Evolutionary conservation across 768 basidiomycete genomes (phyloP).

Genomic region (Pleurotus citrinopileatus): DNA sequence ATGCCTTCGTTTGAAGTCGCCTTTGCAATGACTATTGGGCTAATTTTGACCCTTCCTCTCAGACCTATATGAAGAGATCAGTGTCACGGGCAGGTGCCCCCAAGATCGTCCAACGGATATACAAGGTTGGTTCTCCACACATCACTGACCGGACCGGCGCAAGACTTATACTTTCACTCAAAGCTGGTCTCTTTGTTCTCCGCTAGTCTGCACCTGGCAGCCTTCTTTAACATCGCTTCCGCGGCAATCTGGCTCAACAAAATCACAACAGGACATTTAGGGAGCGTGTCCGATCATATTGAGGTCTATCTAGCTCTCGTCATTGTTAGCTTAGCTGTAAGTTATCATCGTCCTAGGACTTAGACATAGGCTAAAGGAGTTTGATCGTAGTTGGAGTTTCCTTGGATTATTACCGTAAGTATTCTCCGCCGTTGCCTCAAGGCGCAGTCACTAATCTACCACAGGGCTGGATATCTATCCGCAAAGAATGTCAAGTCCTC

Average conservation of each 20-base stretch:
- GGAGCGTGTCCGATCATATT: conserved; percentile 29
- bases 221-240: conserved; percentile 47
- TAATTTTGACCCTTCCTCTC: neutral
- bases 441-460: neutral
- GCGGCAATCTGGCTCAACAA: conserved; percentile 50
- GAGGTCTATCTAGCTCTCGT: conserved; percentile 40
- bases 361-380: neutral
- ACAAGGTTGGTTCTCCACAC: conserved; percentile 35
- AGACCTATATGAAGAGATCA: conserved; percentile 44
- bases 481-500: conserved; percentile 37
- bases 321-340: conserved; percentile 36
- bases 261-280: conserved; percentile 33
- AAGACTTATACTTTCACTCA: neutral
- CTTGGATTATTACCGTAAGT: conserved; percentile 46
- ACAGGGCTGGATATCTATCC: conserved; percentile 49
- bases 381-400: conserved; percentile 33
- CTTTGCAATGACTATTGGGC: too few species aligned
- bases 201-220: conserved; percentile 43
- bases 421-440: neutral
- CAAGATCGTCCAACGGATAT: conserved; percentile 37
- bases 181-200: conserved; percentile 50
- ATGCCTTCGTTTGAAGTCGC: too few species aligned
- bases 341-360: conserved; percentile 14
- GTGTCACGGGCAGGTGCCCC: conserved; percentile 51
- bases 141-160: neutral